Conservation (phyloP, 345 rosid genomes). For the Diplotaxis tenuifolia region DNA sequence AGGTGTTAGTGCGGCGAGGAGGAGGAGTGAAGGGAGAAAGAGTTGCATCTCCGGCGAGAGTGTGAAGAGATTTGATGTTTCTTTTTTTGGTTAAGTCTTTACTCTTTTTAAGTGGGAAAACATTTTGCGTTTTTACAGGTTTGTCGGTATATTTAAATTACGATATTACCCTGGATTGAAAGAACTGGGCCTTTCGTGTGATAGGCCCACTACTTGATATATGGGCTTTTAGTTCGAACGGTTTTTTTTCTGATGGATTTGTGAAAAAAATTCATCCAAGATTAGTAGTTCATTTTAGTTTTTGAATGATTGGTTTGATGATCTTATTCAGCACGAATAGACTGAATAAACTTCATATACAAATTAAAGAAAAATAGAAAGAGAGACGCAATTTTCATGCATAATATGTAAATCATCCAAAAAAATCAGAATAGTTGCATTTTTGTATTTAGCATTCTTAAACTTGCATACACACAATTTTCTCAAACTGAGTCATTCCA, state of each 20-base stretch:
- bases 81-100: neutral
- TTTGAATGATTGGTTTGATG: too few relatives aligned
- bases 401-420: neutral
- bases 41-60: conserved; percentile 30
- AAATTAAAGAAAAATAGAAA: too few relatives aligned
- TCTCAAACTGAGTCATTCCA: neutral
- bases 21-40: conserved; percentile 8
- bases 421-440: neutral
- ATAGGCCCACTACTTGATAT: neutral
- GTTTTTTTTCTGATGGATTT: too few relatives aligned
- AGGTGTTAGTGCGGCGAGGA: conserved; percentile 20
- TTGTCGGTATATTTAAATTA: conserved; percentile 29
- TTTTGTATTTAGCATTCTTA: neutral
- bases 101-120: conserved; percentile 26
- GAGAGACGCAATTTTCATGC: too few relatives aligned
- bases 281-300: too few relatives aligned
- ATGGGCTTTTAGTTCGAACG: neutral
- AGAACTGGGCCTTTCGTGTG: neutral
- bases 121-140: conserved; percentile 11
- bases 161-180: neutral
- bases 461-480: too few relatives aligned
- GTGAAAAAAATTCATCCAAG: too few relatives aligned
- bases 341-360: too few relatives aligned
- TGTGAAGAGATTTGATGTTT: conserved; percentile 9
- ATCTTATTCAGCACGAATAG: too few relatives aligned